A percentile compares a stretch with the other conserved stretches of the same genome.
These are phyloP conservation scores for Laguncularia racemosa DNA, from an alignment of 345 rosid genomes.

Conservation along the genomic window DNA sequence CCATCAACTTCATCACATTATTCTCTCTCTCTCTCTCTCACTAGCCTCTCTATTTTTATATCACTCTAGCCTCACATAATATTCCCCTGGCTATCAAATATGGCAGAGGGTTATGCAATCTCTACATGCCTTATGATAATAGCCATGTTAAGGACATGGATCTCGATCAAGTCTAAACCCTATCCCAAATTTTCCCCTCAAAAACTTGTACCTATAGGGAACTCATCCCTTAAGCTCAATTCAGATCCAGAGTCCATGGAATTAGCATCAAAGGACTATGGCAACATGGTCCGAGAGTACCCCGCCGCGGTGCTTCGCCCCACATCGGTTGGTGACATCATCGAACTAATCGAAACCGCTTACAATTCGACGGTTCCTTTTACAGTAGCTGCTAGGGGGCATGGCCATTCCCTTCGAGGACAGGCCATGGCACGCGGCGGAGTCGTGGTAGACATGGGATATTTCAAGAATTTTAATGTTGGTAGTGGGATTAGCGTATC, in stretches of 20 bases:
- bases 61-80: neutral
- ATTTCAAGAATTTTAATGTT: conserved; percentile 20
- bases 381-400: conserved; percentile 66
- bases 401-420: conserved; percentile 64
- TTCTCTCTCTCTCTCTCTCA: neutral
- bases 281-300: conserved; percentile 37
- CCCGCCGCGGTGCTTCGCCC: conserved; percentile 74
- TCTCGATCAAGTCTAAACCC: conserved; percentile 3
- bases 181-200: neutral
- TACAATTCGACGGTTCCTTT: conserved; percentile 30
- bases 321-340: conserved; percentile 40
- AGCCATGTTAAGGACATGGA: conserved; percentile 9
- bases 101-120: conserved; percentile 21
- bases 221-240: conserved; percentile 13
- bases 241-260: conserved; percentile 34
- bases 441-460: conserved; percentile 63
- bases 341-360: conserved; percentile 31
- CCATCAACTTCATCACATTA: neutral
- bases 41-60: neutral
- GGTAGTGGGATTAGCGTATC: conserved; percentile 11
- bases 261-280: conserved; percentile 55
- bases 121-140: conserved; percentile 17
- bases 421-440: conserved; percentile 72
- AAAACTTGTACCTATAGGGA: too few relatives aligned
- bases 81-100: neutral